Evolutionary conservation across 257 asterid genomes (phyloP), one percentile per base, ranked within the genome.

Genomic region (Fraxinus excelsior): DNA sequence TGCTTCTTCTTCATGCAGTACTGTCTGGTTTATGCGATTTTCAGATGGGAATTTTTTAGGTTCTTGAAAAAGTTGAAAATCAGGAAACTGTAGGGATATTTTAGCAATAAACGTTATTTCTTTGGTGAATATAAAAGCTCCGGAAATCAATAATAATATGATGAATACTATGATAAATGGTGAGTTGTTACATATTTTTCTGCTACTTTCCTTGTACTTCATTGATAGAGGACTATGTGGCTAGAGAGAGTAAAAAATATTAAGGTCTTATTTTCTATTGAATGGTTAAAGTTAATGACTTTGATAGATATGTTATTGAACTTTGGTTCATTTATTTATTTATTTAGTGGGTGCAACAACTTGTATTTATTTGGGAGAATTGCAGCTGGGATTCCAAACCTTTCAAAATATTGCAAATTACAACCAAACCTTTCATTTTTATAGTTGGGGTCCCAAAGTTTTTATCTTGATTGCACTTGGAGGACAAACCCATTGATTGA

Each of bases 91-190:
- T 62, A 78, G 78, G 67, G 73, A 78, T 11, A 85, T 5, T 80
- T 76, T 71, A 79, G 86, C 81, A 38, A 68, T 82, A 72, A 74
- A 78, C 25, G 80, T 75, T 34, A 79, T 5, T 66, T 83, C 85
- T 69, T 80, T 79, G 78, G 85, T 82, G 83, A 83, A 46, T 4
- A 75, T 12, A 2, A 79, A 51, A 18, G 72, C 64, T 34, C 66
- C 84, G 25, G 81, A 46, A 23, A 85, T 64, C 25, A 80, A 73
- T 56, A 80, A 74, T 28, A 76, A 70, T 67, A 78, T 64, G 23
- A 81, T 69, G 23, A 85, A 82, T 23, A 81, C 25, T 72, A 83
- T 46, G 42, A 76, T 62, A 56, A 79, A 56, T 12, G 74, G 73
- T 26, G 88, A 82, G 56, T 64, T 37, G 58, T 70, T 73, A 70